These are phyloP conservation scores for Chenopodium suecicum DNA, from an alignment of 148 eudicot genomes.

Conservation along the genomic window DNA sequence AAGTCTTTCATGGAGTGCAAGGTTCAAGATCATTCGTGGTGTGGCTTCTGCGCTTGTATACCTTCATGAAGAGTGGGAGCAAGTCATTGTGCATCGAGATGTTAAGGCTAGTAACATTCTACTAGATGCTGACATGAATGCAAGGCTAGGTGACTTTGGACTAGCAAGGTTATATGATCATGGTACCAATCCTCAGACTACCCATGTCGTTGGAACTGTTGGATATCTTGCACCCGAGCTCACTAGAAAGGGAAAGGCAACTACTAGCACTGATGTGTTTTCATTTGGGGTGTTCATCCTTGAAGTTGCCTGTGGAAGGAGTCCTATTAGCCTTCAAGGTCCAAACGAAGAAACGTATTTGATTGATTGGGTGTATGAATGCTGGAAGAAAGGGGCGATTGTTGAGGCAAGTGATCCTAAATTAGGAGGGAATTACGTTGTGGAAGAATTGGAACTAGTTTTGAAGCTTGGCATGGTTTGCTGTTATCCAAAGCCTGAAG, in stretches of 20 bases:
- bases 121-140: conserved; percentile 36
- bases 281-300: conserved; percentile 41
- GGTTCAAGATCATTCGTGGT: conserved; percentile 36
- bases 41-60: conserved; percentile 49
- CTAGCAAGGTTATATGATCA: conserved; percentile 43
- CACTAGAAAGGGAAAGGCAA: conserved; percentile 41
- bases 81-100: conserved; percentile 47
- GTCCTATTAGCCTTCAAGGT: conserved; percentile 28
- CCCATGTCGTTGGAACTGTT: conserved; percentile 45
- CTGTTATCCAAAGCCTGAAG: conserved; percentile 28
- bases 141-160: conserved; percentile 52
- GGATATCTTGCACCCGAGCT: conserved; percentile 52
- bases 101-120: conserved; percentile 49
- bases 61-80: conserved; percentile 53
- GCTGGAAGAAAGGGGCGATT: conserved; percentile 33
- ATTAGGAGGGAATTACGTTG: conserved; percentile 29
- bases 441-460: conserved; percentile 34
- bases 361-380: conserved; percentile 36
- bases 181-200: conserved; percentile 43
- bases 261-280: conserved; percentile 37
- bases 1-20: conserved; percentile 33
- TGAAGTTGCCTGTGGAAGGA: conserved; percentile 45
- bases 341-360: conserved; percentile 15
- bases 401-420: conserved; percentile 31
- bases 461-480: conserved; percentile 42